A percentile compares a stretch with the other conserved stretches of the same genome.
Evolutionary conservation across 306 rosid genomes (phyloP).

Genomic region (Acacia confusa): DNA sequence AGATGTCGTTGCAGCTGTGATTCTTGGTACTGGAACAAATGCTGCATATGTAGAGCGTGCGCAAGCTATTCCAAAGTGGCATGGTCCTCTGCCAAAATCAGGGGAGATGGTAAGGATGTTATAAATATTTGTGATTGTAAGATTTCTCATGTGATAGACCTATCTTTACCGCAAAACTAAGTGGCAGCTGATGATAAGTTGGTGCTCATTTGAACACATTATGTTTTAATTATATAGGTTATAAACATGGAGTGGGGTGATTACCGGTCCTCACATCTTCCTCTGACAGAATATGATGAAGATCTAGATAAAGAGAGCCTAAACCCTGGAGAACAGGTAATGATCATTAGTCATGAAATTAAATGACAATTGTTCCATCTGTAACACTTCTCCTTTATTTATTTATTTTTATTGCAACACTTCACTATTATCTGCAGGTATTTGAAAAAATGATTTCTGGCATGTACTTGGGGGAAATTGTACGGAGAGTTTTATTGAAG

Average conservation of each 20-base stretch:
- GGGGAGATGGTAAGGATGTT: slow-evolving; percentile 82
- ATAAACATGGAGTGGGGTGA: slow-evolving; percentile 99
- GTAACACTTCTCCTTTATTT: slow-evolving; percentile 28
- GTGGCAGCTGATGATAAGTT: slow-evolving; percentile 4
- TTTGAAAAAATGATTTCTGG: slow-evolving; percentile 95
- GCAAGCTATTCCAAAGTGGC: slow-evolving; percentile 94
- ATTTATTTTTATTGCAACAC: not conserved
- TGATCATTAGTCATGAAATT: slow-evolving; percentile 14
- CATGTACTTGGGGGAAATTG: slow-evolving; percentile 93
- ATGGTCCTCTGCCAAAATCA: slow-evolving; percentile 77
- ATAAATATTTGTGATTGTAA: slow-evolving; percentile 3
- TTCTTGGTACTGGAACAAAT: slow-evolving; percentile 98
- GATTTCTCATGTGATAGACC: not conserved
- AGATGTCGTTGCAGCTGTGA: slow-evolving; percentile 86
- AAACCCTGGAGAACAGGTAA: slow-evolving; percentile 98
- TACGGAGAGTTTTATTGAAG: slow-evolving; percentile 74
- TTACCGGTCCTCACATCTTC: slow-evolving; percentile 86
- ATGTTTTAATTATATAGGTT: slow-evolving; percentile 51
- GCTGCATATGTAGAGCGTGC: slow-evolving; percentile 93
- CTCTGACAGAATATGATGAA: slow-evolving; percentile 80
- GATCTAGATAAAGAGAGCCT: slow-evolving; percentile 76
- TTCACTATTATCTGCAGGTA: slow-evolving; percentile 52
- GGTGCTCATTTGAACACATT: slow-evolving; percentile 9
- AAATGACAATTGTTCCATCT: slow-evolving; percentile 14
- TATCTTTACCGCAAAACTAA: not conserved